Evolutionary conservation across 2,329 filamentous ascomycete species (phyloP).

Genomic region (Curvularia eragrostidis): DNA sequence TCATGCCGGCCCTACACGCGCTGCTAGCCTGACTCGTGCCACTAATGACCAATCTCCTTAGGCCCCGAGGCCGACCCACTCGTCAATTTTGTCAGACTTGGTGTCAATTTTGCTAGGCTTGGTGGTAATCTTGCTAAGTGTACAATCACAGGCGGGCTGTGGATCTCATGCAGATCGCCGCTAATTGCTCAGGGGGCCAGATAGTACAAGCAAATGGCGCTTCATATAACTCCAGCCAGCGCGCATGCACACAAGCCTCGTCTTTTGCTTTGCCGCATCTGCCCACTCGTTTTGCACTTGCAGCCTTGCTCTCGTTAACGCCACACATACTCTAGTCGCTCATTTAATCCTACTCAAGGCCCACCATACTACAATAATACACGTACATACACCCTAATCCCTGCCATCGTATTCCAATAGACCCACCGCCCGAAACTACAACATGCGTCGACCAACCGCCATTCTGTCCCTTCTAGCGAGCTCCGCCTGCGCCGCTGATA

Average conservation of each 20-base stretch:
- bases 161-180: constrained; percentile 12
- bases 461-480: constrained; percentile 28
- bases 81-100: constrained; percentile 2
- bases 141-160: constrained; percentile 1
- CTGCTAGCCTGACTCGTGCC: constrained; percentile 4
- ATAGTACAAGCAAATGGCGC: constrained; percentile 11
- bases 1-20: not conserved
- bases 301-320: constrained; percentile 14
- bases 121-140: constrained; percentile 2
- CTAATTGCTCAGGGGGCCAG: constrained; percentile 16
- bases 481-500: constrained; percentile 25
- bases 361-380: not conserved
- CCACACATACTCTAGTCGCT: constrained; percentile 9
- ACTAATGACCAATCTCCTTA: not conserved
- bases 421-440: constrained; percentile 6
- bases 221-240: constrained; percentile 9
- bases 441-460: constrained; percentile 33
- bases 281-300: constrained; percentile 6
- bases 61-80: not conserved
- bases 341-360: not conserved
- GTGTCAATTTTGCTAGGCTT: constrained; percentile 5
- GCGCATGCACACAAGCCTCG: constrained; percentile 5
- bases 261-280: constrained; percentile 4
- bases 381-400: constrained; percentile 8
- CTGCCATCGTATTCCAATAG: constrained; percentile 4